Evolutionary conservation across 192 early-diverging fungal species (phyloP).

Genomic region (Paraglomus brasilianum): DNA sequence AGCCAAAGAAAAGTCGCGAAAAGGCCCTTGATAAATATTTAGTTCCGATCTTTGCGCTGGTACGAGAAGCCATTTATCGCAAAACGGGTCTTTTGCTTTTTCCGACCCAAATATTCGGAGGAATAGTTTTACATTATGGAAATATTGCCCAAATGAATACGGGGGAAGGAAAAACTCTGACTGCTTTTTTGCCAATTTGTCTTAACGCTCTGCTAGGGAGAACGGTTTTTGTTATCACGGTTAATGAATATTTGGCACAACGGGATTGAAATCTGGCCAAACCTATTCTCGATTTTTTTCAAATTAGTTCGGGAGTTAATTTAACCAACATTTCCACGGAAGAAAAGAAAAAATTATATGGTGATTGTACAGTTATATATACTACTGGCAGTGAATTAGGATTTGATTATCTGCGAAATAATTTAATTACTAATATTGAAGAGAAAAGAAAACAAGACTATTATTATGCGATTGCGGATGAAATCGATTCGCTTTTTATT

Average conservation of each 20-base stretch:
- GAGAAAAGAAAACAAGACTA: not conserved
- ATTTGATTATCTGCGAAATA: constrained; percentile 18
- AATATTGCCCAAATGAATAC: constrained; percentile 28
- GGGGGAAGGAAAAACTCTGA: constrained; percentile 17
- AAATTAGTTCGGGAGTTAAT: constrained; percentile 23
- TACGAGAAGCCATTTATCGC: constrained; percentile 9
- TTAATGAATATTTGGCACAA: constrained; percentile 22
- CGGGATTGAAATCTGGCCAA: constrained; percentile 16
- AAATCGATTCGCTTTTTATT: constrained; percentile 7
- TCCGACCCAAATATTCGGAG: constrained; percentile 20
- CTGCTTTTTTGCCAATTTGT: constrained; percentile 17
- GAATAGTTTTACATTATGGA: constrained; percentile 2
- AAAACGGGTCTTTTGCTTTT: constrained; percentile 16
- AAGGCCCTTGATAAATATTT: not conserved
- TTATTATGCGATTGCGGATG: constrained; percentile 1
- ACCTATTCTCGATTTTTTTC: constrained; percentile 19
- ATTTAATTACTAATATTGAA: constrained; percentile 1
- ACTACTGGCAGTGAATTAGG: constrained; percentile 16
- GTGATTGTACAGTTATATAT: not conserved
- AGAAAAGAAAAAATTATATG: constrained; percentile 1
- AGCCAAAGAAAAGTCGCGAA: not conserved
- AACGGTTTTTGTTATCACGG: constrained; percentile 16
- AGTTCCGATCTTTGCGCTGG: constrained; percentile 6
- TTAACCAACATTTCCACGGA: not conserved
- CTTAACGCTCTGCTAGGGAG: not conserved